Conservation (phyloP, 768 basidiomycete genomes). For the Suillus tomentosus region DNA sequence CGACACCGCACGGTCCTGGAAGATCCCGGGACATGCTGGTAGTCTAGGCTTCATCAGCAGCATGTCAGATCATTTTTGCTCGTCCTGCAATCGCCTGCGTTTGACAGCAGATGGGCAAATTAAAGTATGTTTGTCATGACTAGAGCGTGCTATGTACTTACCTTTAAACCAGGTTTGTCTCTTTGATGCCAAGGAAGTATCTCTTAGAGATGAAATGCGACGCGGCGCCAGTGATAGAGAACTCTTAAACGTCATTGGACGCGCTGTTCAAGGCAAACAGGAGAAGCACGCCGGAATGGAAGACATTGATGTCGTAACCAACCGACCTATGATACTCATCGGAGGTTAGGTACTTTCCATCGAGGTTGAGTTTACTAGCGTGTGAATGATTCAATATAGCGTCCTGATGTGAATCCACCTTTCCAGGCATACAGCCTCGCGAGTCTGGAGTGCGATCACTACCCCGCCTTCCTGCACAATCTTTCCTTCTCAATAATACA, state of each 20-base stretch:
- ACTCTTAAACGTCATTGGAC: conserved; percentile 59
- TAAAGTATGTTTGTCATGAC: conserved; percentile 50
- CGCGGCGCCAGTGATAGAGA: conserved; percentile 63
- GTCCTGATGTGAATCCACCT: conserved; percentile 5
- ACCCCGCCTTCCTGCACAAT: conserved; percentile 1
- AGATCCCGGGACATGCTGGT: conserved; percentile 69
- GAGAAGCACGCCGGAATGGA: conserved; percentile 88
- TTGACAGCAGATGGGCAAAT: conserved; percentile 91
- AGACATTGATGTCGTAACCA: conserved; percentile 71
- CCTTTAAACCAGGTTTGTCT: conserved; percentile 67
- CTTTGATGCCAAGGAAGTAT: conserved; percentile 83
- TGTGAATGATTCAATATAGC: neutral
- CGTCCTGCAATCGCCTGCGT: conserved; percentile 79
- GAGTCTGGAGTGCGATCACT: conserved; percentile 10
- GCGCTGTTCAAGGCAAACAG: conserved; percentile 70
- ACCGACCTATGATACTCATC: conserved; percentile 90
- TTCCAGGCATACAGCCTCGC: conserved; percentile 14
- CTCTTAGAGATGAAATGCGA: conserved; percentile 75
- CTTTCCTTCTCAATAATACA: neutral
- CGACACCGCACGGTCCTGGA: conserved; percentile 82
- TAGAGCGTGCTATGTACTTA: conserved; percentile 5
- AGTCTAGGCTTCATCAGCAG: conserved; percentile 87
- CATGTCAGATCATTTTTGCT: conserved; percentile 94
- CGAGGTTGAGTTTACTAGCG: conserved; percentile 13
- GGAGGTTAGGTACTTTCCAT: conserved; percentile 75